Percentiles rank a stretch among this genome's conserved stretches.
Conservation (phyloP, 441 rosid genomes). For the Pelargonium australe region DNA sequence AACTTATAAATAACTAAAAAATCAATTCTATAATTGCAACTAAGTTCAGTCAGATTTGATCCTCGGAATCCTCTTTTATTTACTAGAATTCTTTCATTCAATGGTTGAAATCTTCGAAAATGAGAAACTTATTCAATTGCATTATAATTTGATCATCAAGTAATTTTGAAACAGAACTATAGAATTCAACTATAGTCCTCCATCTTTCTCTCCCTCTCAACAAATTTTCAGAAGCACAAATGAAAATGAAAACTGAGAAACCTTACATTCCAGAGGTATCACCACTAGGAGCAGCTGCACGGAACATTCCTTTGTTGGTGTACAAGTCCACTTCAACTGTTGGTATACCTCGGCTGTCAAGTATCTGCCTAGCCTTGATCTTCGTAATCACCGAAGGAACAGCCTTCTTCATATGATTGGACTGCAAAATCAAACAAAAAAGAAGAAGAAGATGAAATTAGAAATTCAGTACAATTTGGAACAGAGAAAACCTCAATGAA, state of each 20-base stretch:
- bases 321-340: slow-evolving; percentile 87
- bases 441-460: neutral
- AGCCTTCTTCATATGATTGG: slow-evolving; percentile 88
- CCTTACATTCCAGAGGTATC: slow-evolving; percentile 77
- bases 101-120: neutral
- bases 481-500: slow-evolving; percentile 1
- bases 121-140: too few relatives aligned
- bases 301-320: slow-evolving; percentile 87
- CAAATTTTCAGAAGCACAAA: neutral
- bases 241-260: neutral
- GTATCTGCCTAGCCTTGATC: slow-evolving; percentile 79
- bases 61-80: neutral
- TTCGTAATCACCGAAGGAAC: slow-evolving; percentile 79
- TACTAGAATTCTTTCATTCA: neutral
- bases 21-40: neutral
- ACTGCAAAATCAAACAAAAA: slow-evolving; percentile 30
- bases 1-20: too few relatives aligned
- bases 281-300: slow-evolving; percentile 83
- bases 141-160: neutral
- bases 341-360: slow-evolving; percentile 91
- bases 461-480: neutral
- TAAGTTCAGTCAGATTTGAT: neutral
- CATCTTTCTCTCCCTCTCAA: neutral
- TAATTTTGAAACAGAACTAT: neutral
- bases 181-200: neutral